A percentile compares a stretch with the other conserved stretches of the same genome.
phyloP scores from a whole-genome alignment of 2,329 filamentous ascomycete genomes.

The Aspergillus luchuensis region DNA sequence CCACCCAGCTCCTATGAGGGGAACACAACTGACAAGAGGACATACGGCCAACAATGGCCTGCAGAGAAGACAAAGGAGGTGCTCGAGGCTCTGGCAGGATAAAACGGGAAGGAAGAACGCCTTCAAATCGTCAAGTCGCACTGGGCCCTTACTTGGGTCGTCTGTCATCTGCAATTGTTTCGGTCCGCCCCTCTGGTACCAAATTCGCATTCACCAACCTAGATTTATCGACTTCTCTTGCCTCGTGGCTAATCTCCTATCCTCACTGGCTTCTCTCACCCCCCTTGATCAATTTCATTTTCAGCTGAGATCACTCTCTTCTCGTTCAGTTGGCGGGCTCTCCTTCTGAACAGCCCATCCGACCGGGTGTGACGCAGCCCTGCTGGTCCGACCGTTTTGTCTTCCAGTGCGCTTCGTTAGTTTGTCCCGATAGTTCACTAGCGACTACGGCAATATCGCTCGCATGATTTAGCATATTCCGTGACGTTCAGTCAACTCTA shows the following conservation, averaged over 20 bases:
- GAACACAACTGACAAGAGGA: neutral
- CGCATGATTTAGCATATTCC: constrained; percentile 20
- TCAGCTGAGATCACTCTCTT: neutral
- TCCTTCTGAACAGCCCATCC: neutral
- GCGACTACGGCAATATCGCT: constrained; percentile 12
- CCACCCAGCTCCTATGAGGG: neutral
- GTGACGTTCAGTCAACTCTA: constrained; percentile 7
- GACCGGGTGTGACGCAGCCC: constrained; percentile 6
- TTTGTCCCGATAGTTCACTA: constrained; percentile 5
- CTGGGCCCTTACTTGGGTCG: neutral
- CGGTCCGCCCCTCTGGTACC: constrained; percentile 4
- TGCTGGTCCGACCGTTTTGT: constrained; percentile 13
- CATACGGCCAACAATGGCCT: neutral
- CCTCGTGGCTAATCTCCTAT: neutral
- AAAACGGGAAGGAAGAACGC: neutral
- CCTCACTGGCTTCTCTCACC: neutral
- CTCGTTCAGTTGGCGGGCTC: neutral
- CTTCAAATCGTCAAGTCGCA: neutral
- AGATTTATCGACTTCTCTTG: neutral
- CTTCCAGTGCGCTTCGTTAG: constrained; percentile 9
- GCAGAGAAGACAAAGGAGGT: neutral
- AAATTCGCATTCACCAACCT: neutral
- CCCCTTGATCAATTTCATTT: neutral
- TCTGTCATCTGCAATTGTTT: neutral
- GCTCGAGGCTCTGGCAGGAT: neutral